Evolutionary conservation across 768 basidiomycete genomes (phyloP), one percentile per base, ranked within the genome.

Genomic region (Xanthoconium purpureum): DNA sequence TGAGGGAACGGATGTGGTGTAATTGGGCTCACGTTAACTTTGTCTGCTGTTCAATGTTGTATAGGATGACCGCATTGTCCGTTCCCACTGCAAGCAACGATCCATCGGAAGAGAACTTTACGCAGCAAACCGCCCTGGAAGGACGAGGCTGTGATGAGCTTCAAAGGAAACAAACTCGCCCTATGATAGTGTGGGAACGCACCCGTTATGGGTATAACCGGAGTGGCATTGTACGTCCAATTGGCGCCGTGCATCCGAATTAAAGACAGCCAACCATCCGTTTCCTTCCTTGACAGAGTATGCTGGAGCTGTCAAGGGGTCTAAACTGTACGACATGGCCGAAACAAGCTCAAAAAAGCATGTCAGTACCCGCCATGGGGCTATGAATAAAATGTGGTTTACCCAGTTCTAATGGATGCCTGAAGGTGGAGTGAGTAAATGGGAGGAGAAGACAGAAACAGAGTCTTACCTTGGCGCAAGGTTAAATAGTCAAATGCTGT

Each of bases 171-270:
- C 33, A 5, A 5, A 46, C 56, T 42, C 43, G n/a, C 53, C 37
- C 28, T n/a, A n/a, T n/a, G 32, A 24, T n/a, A 24, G 54, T 45
- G 30, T 8, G 71, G 8, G 37, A 13, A 74, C 81, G 38, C 65
- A 93, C 91, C 88, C 90, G 64, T 90, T 88, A 66, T 95, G 94
- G 70, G 83, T 80, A 44, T 94, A 75, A 35, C 84, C 88, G 67
- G 92, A 89, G 44, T 87, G 80, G 50, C 80, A 65, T n/a, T 71
- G 70, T 33, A 83, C 78, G 57, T 84, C 81, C 62, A 83, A 73
- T 63, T 77, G 74, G 62, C 80, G 77, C 12, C 58, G 69, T 17
- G 74, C 75, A 50, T 77, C 75, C 48, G 78, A 75, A 64, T 80
- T 82, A 73, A 81, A 82, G 39, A 81, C 74, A 17, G 77, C 79